Evolutionary conservation across 306 rosid genomes (phyloP).

Genomic region (Vachellia collinsii): DNA sequence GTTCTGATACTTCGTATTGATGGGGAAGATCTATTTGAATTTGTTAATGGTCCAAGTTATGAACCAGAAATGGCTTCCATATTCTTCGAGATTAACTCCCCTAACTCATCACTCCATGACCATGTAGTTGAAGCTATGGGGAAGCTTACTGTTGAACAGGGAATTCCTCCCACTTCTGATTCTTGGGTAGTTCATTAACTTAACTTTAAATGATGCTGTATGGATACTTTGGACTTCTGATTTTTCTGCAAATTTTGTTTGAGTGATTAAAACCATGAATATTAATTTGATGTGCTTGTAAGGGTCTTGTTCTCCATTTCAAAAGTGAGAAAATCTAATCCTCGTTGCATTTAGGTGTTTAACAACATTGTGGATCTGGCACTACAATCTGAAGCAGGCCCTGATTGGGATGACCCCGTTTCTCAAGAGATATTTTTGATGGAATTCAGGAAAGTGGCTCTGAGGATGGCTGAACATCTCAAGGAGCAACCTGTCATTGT

Average conservation of each 20-base stretch:
- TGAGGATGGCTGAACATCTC: constrained; percentile 59
- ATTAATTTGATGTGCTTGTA: not conserved
- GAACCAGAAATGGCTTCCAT: constrained; percentile 70
- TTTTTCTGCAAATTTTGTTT: not conserved
- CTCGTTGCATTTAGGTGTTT: constrained; percentile 52
- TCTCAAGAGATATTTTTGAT: constrained; percentile 68
- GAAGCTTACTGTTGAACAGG: constrained; percentile 84
- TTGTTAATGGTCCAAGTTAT: constrained; percentile 63
- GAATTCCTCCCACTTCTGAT: constrained; percentile 91
- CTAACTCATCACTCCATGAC: constrained; percentile 53
- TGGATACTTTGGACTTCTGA: not conserved
- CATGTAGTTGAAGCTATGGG: constrained; percentile 67
- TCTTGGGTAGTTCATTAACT: constrained; percentile 70
- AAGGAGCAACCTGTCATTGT: constrained; percentile 77
- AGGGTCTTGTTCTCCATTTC: not conserved
- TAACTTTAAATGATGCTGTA: not conserved
- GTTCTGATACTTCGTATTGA: constrained; percentile 89
- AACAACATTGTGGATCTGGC: constrained; percentile 75
- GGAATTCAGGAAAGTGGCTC: constrained; percentile 72
- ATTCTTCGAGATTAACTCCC: constrained; percentile 55
- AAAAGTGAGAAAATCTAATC: not conserved
- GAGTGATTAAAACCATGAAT: not conserved
- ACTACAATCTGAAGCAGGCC: constrained; percentile 47
- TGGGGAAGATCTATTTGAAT: constrained; percentile 91
- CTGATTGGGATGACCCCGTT: constrained; percentile 52